Evolutionary conservation across 805 yeast species (phyloP), one percentile per base, ranked within the genome.

Genomic region (Pichia membranifaciens): DNA sequence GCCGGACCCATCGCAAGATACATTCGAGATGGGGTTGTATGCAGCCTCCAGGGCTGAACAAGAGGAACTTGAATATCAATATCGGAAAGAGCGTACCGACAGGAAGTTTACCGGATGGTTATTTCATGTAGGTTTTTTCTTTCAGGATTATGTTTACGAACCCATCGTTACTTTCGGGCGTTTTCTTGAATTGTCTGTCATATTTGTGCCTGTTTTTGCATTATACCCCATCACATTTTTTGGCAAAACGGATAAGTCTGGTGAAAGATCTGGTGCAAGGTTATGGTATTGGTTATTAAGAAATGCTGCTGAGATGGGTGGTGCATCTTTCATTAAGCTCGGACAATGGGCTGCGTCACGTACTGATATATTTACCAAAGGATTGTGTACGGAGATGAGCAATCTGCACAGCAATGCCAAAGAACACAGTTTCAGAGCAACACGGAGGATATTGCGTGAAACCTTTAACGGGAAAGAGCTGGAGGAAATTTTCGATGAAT

Each of bases 341-440:
- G 99, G 98, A 3, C 99, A 93, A 69, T 93, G 99, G 99, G 99
- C 99, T 0, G 97, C 97, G 2, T 85, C 96, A 10, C 77, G 99
- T 64, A 87, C 95, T 0, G 99, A 93, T 66, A 84, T 93, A 31
- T 91, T 93, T 67, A 84, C 96, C 3, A 70, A 68, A 41, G 86
- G 76, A 36, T 67, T 91, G 64, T 91, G 98, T 62, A 76, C 78
- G 20, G 89, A 86, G 58, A 67, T 93, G 55, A 78, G 87, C 9
- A 68, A 75, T 21, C 68, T 93, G 47, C 99, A 93, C 64, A 86
- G 96, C 5, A 79, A 87, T 59, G 91, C 89, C 9, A 79, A 76
- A 49, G 74, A 83, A 5, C 99, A 93, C 68, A 68, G 84, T 0
- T 63, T 87, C 29, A 54, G 59, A 1, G 72, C 74, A 42, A 88